phyloP scores from a whole-genome alignment of 768 basidiomycete genomes.

The Phanerodontia chrysosporium region DNA sequence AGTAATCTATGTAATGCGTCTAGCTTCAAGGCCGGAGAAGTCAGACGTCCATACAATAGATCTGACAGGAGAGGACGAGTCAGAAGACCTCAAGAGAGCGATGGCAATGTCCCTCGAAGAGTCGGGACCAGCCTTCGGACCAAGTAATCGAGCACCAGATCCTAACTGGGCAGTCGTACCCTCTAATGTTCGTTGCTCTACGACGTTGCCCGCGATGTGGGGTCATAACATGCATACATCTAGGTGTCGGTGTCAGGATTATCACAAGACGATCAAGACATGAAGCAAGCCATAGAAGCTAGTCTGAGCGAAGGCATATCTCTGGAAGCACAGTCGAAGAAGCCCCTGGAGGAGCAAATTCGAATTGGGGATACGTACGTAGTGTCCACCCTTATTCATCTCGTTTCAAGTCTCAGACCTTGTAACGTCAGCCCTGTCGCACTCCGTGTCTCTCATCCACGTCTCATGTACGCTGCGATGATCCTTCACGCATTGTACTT shows the following conservation, averaged over 20 bases:
- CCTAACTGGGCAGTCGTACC: slow-evolving; percentile 69
- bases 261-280: slow-evolving; percentile 53
- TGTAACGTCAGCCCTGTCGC: slow-evolving; percentile 56
- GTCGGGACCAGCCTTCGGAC: slow-evolving; percentile 44
- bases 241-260: slow-evolving; percentile 23
- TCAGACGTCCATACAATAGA: slow-evolving; percentile 39
- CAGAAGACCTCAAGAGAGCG: slow-evolving; percentile 43
- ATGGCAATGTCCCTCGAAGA: slow-evolving; percentile 50
- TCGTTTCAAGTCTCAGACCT: not conserved
- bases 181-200: slow-evolving; percentile 50
- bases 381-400: slow-evolving; percentile 5
- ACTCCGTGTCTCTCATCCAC: slow-evolving; percentile 51
- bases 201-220: not conserved
- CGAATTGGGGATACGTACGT: slow-evolving; percentile 57
- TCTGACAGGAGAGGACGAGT: slow-evolving; percentile 56
- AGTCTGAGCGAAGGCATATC: slow-evolving; percentile 45
- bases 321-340: slow-evolving; percentile 46
- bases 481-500: slow-evolving; percentile 62
- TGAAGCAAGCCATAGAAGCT: slow-evolving; percentile 70
- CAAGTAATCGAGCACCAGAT: slow-evolving; percentile 57
- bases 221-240: not conserved
- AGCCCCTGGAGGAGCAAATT: slow-evolving; percentile 47
- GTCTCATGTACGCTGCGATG: slow-evolving; percentile 55
- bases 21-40: slow-evolving; percentile 29
- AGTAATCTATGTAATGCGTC: not conserved